A percentile compares a stretch with the other conserved stretches of the same genome.
Conservation (phyloP, 1,284 basidiomycete species). For the Moesziomyces globuligerus region DNA sequence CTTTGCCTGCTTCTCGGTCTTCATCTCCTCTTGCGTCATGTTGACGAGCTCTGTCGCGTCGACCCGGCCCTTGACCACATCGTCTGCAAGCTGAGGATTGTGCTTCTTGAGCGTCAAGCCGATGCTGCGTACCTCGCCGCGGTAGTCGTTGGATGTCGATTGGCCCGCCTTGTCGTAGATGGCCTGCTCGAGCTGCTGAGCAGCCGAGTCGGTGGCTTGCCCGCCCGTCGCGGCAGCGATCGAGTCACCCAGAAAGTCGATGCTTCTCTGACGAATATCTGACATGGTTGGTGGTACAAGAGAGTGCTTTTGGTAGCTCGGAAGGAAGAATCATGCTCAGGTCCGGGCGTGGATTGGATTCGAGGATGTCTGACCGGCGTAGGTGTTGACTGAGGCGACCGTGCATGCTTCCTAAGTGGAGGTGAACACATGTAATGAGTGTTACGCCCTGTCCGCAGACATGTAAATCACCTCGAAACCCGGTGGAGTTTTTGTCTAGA, state of each 20-base stretch:
- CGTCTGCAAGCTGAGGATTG: conserved; percentile 34
- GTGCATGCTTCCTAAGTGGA: too few relatives aligned
- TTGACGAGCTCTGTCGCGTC: conserved; percentile 20
- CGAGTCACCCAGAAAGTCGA: conserved; percentile 32
- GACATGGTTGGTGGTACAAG: conserved; percentile 14
- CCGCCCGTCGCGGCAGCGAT: conserved; percentile 23
- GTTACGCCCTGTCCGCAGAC: too few relatives aligned
- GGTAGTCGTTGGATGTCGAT: conserved; percentile 42
- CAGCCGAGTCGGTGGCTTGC: conserved; percentile 15
- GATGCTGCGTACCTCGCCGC: conserved; percentile 30
- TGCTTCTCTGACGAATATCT: conserved; percentile 37
- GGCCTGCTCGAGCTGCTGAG: conserved; percentile 35
- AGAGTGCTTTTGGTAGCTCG: not conserved
- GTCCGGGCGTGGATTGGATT: too few relatives aligned
- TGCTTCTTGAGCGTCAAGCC: conserved; percentile 46
- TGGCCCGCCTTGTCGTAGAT: conserved; percentile 26
- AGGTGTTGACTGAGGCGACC: conserved; percentile 26
- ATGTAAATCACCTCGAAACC: too few relatives aligned
- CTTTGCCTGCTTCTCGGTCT: conserved; percentile 28
- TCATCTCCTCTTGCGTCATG: conserved; percentile 43
- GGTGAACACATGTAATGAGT: too few relatives aligned
- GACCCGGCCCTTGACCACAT: conserved; percentile 11
- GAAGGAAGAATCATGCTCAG: too few relatives aligned
- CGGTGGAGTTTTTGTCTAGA: too few relatives aligned
- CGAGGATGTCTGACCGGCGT: not conserved